These are phyloP conservation scores for Geoglossum cookeanum DNA, from an alignment of 2,329 filamentous ascomycete genomes.

Conservation along the genomic window DNA sequence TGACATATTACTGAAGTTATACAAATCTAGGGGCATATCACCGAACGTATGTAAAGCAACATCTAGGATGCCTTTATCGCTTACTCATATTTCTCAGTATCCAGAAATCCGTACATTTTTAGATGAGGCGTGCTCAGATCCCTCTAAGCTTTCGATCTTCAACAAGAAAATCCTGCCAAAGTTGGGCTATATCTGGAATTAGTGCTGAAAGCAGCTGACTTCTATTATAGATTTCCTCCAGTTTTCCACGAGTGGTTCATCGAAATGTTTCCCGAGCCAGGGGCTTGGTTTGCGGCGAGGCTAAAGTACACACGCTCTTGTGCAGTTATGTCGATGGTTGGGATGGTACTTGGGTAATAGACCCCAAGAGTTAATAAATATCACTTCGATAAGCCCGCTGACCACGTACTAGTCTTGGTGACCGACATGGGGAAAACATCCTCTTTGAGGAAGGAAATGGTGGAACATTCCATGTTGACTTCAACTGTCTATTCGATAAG, in stretches of 20 bases:
- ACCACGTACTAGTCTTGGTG: slow-evolving; percentile 42
- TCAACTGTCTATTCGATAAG: slow-evolving; percentile 99
- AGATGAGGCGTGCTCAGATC: slow-evolving; percentile 44
- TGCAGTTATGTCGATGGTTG: slow-evolving; percentile 99
- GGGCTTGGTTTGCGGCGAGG: slow-evolving; percentile 76
- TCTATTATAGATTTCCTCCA: slow-evolving; percentile 48
- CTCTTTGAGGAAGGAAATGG: slow-evolving; percentile 86
- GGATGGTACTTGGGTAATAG: slow-evolving; percentile 58
- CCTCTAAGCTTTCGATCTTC: slow-evolving; percentile 50
- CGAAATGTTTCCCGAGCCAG: slow-evolving; percentile 83
- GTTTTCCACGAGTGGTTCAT: slow-evolving; percentile 91
- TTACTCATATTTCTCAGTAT: slow-evolving; percentile 34
- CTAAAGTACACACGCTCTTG: slow-evolving; percentile 82
- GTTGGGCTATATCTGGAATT: slow-evolving; percentile 13
- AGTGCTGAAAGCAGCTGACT: slow-evolving; percentile 20
- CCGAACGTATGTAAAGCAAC: slow-evolving; percentile 23
- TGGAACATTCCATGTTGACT: slow-evolving; percentile 92
- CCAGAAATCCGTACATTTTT: slow-evolving; percentile 38
- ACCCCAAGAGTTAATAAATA: neutral
- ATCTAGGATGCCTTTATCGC: neutral
- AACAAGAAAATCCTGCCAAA: slow-evolving; percentile 38
- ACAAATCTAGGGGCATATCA: slow-evolving; percentile 51
- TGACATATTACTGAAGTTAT: slow-evolving; percentile 67
- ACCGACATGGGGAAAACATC: slow-evolving; percentile 94
- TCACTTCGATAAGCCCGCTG: neutral